Evolutionary conservation across 371 early-diverging fungal species (phyloP).

Genomic region (Saksenaea oblongispora): DNA sequence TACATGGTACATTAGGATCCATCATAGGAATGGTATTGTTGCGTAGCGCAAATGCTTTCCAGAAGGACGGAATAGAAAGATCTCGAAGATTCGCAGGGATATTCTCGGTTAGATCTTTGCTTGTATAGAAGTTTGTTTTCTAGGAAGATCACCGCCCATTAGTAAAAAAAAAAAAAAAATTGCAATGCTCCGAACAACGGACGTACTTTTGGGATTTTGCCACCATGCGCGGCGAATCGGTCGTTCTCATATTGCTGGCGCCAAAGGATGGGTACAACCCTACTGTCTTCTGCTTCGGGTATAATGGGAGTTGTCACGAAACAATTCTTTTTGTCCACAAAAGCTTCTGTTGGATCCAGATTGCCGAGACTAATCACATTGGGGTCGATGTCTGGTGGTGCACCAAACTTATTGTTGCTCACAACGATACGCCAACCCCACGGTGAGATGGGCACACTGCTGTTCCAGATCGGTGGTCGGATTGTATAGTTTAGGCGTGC

Average conservation of each 20-base stretch:
- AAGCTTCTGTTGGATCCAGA: constrained; percentile 26
- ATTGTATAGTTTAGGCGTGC: constrained; percentile 43
- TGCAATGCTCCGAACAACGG: neutral
- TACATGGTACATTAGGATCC: constrained; percentile 20
- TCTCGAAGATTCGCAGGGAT: constrained; percentile 38
- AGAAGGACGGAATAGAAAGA: constrained; percentile 31
- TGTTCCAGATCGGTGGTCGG: constrained; percentile 41
- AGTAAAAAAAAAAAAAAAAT: constrained; percentile 1
- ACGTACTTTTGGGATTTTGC: constrained; percentile 32
- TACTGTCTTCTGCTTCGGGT: constrained; percentile 4
- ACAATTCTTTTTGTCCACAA: constrained; percentile 35
- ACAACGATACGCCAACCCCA: constrained; percentile 37
- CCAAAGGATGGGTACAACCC: constrained; percentile 32
- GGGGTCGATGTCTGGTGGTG: constrained; percentile 34
- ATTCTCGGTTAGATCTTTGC: constrained; percentile 19
- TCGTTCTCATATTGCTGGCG: constrained; percentile 30
- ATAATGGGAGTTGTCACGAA: constrained; percentile 39
- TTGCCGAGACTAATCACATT: constrained; percentile 47
- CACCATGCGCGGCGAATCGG: constrained; percentile 20
- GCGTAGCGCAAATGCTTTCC: constrained; percentile 40
- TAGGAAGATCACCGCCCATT: too few relatives aligned
- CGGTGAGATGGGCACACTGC: constrained; percentile 37
- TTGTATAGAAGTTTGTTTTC: constrained; percentile 18
- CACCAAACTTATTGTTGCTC: constrained; percentile 36
- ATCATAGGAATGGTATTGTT: constrained; percentile 38